phyloP scores from a whole-genome alignment of 768 basidiomycete genomes.

The Mycena maculata region DNA sequence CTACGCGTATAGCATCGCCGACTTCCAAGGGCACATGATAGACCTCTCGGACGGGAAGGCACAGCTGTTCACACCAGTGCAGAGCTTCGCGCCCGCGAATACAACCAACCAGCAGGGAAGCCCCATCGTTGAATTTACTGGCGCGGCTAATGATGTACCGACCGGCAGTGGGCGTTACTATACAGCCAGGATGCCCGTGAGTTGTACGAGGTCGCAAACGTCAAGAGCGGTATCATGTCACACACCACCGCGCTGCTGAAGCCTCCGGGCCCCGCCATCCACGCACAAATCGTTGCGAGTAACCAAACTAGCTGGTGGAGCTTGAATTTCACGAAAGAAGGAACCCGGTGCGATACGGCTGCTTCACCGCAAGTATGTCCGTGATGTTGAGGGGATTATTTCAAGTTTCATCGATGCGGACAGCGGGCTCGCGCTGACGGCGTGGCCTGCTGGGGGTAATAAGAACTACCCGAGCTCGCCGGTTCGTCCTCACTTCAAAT shows the following conservation, averaged over 20 bases:
- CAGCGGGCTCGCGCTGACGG: conserved; percentile 8
- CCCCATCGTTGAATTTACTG: background rate
- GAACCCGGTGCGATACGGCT: background rate
- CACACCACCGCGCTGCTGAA: conserved; percentile 17
- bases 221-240: background rate
- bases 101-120: conserved; percentile 11
- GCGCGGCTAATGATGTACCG: background rate
- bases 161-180: conserved; percentile 7
- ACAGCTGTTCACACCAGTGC: conserved; percentile 3
- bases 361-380: background rate
- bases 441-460: background rate
- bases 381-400: background rate
- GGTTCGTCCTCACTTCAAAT: background rate
- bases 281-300: conserved; percentile 9
- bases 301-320: conserved; percentile 1
- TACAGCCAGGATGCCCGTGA: conserved; percentile 1
- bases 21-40: conserved; percentile 18
- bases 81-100: conserved; percentile 13
- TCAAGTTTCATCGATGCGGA: conserved; percentile 1
- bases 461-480: conserved; percentile 6
- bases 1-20: conserved; percentile 5
- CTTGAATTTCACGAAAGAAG: background rate
- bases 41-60: background rate
- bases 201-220: conserved; percentile 3
- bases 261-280: conserved; percentile 2